phyloP scores from a whole-genome alignment of 257 asterid genomes.

The Nicotiana attenuata region DNA sequence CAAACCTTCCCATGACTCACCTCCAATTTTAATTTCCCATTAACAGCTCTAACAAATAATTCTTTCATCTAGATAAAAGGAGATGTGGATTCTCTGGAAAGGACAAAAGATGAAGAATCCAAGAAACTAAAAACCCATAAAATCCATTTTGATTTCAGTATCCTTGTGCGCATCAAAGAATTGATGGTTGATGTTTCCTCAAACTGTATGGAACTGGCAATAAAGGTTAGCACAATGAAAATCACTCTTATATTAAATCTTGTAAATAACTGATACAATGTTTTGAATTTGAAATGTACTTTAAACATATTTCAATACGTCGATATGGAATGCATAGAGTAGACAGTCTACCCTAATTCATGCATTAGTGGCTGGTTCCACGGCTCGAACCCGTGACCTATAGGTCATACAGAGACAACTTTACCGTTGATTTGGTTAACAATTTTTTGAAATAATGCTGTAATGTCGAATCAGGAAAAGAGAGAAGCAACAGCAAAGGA shows the following conservation, averaged over 20 bases:
- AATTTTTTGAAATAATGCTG: not conserved
- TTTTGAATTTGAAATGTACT: not conserved
- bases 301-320: not conserved
- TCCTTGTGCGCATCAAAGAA: conserved; percentile 70
- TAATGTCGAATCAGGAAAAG: conserved; percentile 41
- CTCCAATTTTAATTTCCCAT: not conserved
- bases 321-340: not conserved
- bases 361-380: too few relatives aligned
- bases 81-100: conserved; percentile 68
- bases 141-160: conserved; percentile 65
- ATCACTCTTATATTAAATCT: not conserved
- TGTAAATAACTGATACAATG: not conserved
- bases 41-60: conserved; percentile 7
- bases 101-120: conserved; percentile 76
- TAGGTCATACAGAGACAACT: too few relatives aligned
- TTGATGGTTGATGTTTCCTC: conserved; percentile 79
- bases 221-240: conserved; percentile 50
- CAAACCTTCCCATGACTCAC: not conserved
- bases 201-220: conserved; percentile 71
- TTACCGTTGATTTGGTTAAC: not conserved
- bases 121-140: conserved; percentile 68
- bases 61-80: conserved; percentile 54
- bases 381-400: too few relatives aligned
- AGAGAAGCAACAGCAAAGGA: conserved; percentile 35
- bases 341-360: too few relatives aligned